Base-by-base conservation (phyloP, 1,284 basidiomycete genomes). In the Xerocomus minutiporus region DNA sequence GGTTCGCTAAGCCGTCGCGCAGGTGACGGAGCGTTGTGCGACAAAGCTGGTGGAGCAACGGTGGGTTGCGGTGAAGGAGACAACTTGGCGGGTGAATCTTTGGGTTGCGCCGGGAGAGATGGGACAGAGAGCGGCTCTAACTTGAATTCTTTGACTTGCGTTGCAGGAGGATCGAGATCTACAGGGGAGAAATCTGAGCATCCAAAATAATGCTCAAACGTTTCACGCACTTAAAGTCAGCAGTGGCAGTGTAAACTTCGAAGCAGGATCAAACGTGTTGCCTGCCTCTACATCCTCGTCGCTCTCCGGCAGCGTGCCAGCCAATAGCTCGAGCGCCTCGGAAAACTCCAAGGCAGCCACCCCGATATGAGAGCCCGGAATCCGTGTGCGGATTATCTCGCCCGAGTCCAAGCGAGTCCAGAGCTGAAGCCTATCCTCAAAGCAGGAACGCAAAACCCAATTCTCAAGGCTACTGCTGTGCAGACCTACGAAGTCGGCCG, bases 321-420 rank as follows among this genome's bases (percentile, higher is more conserved):
- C 81, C 67, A 88, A 72, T 23, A 77, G 70, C 59, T 90, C 86
- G 26, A 88, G 63, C 20, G 74, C 67, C 53, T 82, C 78, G 11
- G 87, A 86, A 59, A 81, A 85, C 60, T 90, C 88, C 44, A 91
- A 73, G 40, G 82, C 83, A 48, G 85, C 83, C 40, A 91, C 84
- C n/a, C 83, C 86, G 23, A 80, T 70, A 5, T 73, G 53, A 53
- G 75, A 65, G 61, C 82, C 73, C 54, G 75, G 61, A 40, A 88
- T 73, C 28, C 68, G 72, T 28, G 68, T 70, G 48, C 68, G 59
- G 34, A 66, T 58, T 46, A 82, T 57, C 28, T 68, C 59, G 46
- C 67, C 63, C 36, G 63, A 69, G 42, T 76, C 72, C 29, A 70
- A 67, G 20, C 73, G 71, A 12, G 76, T 64, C 73, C 81, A 86